Evolutionary conservation across 257 asterid species (phyloP).

Genomic region (Solanum microdontum): DNA sequence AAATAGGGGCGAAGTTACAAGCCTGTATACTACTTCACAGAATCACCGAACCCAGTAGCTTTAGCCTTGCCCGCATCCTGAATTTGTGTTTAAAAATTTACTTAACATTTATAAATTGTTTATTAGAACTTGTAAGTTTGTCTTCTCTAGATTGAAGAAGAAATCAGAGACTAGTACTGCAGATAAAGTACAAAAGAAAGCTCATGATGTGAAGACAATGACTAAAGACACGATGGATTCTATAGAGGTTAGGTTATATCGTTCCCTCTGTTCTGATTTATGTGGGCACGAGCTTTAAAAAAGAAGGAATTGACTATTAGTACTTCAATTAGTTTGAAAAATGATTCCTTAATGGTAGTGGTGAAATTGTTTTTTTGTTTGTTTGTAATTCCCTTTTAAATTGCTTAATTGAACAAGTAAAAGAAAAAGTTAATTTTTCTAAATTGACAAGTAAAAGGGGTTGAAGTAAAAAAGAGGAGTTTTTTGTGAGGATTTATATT

Average conservation of each 20-base stretch:
- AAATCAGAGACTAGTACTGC: background rate
- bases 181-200: slow-evolving; percentile 9
- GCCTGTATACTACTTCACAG: background rate
- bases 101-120: background rate
- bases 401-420: background rate
- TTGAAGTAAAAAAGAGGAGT: background rate
- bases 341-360: background rate
- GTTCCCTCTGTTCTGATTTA: background rate
- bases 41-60: background rate
- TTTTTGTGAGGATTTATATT: background rate
- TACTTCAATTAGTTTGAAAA: background rate
- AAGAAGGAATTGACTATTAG: background rate
- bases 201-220: slow-evolving; percentile 6
- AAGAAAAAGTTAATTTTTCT: background rate
- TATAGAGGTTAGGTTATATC: slow-evolving; percentile 11
- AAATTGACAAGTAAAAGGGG: background rate
- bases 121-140: background rate
- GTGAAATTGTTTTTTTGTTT: background rate
- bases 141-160: background rate
- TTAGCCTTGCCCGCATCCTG: background rate
- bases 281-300: background rate
- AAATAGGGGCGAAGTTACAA: background rate
- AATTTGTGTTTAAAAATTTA: background rate
- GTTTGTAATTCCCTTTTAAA: background rate
- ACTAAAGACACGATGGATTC: slow-evolving; percentile 9